These are phyloP conservation scores for Thraustochytrium sp. DNA, from an alignment of 352 stramenopile species.

Conservation along the genomic window DNA sequence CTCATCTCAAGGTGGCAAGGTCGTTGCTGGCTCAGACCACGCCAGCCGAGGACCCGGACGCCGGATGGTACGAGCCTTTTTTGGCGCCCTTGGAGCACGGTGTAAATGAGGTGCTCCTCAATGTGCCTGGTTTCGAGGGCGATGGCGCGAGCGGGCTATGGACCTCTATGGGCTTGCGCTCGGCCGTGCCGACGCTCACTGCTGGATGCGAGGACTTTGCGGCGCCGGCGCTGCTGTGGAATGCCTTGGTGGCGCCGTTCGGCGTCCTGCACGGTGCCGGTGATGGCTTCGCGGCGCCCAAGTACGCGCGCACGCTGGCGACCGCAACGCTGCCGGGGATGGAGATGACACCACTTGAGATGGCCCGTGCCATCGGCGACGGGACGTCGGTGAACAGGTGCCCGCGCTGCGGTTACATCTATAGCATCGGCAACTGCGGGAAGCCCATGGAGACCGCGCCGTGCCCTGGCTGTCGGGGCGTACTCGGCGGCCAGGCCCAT, in stretches of 20 bases:
- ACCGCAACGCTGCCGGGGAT: background rate
- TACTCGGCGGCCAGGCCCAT: constrained; percentile 8
- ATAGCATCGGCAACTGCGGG: constrained; percentile 21
- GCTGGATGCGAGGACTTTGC: background rate
- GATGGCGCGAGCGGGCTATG: background rate
- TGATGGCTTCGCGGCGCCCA: constrained; percentile 2
- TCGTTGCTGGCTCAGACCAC: background rate
- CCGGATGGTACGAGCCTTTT: constrained; percentile 9
- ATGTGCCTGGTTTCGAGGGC: background rate
- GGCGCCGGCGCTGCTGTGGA: constrained; percentile 24
- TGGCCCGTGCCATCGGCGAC: background rate
- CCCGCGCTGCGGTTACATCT: background rate
- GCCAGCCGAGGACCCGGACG: background rate
- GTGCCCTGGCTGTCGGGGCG: background rate
- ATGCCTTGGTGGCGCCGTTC: background rate
- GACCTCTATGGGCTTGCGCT: background rate
- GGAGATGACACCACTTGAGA: background rate
- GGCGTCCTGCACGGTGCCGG: background rate
- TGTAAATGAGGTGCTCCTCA: constrained; percentile 7
- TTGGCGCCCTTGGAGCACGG: background rate
- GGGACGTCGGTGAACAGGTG: constrained; percentile 8
- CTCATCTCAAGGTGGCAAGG: background rate
- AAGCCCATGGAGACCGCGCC: background rate
- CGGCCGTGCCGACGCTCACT: background rate
- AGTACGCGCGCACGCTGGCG: background rate